Conservation (phyloP, 176 grass and related monocot genomes). For the Areca catechu region DNA sequence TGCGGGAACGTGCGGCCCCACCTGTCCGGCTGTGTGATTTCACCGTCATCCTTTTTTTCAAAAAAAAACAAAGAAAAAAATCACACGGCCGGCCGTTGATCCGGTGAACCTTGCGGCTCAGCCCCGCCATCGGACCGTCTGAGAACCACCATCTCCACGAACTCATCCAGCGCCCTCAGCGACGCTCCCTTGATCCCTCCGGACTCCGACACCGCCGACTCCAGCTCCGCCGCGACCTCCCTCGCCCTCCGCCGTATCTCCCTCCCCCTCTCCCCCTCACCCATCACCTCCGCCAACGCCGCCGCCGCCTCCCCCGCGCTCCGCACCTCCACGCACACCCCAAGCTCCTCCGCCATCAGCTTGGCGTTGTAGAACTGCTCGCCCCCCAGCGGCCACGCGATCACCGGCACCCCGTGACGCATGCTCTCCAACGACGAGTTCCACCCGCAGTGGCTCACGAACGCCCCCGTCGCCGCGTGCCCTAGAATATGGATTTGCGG, state of each 20-base stretch:
- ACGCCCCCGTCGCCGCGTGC: slow-evolving; percentile 19
- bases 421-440: slow-evolving; percentile 33
- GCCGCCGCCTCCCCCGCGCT: not conserved
- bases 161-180: too few relatives aligned
- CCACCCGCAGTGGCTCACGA: slow-evolving; percentile 41
- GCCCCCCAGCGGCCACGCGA: slow-evolving; percentile 20
- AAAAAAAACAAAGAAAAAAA: too few relatives aligned
- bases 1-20: too few relatives aligned
- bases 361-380: slow-evolving; percentile 39
- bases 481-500: slow-evolving; percentile 28
- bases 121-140: too few relatives aligned
- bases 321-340: slow-evolving; percentile 17
- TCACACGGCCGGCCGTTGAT: too few relatives aligned
- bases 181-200: too few relatives aligned
- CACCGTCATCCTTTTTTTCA: too few relatives aligned
- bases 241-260: slow-evolving; percentile 3
- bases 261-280: not conserved
- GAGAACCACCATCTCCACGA: too few relatives aligned
- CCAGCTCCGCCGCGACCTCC: slow-evolving; percentile 4
- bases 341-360: slow-evolving; percentile 17
- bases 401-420: slow-evolving; percentile 11
- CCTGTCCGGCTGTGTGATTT: too few relatives aligned
- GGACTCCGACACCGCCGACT: not conserved
- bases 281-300: slow-evolving; percentile 13
- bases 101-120: too few relatives aligned